Evolutionary conservation across 345 rosid species (phyloP).

Genomic region (Syzygium aqueum): DNA sequence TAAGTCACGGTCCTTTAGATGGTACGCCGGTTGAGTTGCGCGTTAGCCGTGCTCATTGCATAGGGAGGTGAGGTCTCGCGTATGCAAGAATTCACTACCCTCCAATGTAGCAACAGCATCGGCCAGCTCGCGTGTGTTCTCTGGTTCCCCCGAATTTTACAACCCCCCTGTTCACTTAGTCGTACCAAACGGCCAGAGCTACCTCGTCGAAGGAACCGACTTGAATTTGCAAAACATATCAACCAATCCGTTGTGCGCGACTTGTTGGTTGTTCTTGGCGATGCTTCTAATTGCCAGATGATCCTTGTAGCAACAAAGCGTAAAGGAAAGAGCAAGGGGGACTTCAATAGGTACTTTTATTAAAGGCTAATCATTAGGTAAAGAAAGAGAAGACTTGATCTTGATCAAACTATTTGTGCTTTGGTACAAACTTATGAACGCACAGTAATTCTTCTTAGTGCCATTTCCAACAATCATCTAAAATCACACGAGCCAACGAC

Average conservation of each 20-base stretch:
- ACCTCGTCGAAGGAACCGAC: neutral
- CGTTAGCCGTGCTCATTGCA: neutral
- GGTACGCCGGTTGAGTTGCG: neutral
- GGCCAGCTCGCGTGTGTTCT: neutral
- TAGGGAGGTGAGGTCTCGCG: neutral
- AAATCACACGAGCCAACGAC: neutral
- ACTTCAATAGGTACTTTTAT: neutral
- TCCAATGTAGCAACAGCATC: neutral
- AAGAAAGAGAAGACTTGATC: neutral
- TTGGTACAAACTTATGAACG: neutral
- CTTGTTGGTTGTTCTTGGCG: neutral
- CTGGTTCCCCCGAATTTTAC: neutral
- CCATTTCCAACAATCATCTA: neutral
- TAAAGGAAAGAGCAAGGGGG: neutral
- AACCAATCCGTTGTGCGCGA: neutral
- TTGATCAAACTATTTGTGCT: neutral
- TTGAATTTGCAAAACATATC: neutral
- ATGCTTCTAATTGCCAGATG: neutral
- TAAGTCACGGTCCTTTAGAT: neutral
- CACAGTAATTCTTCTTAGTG: neutral
- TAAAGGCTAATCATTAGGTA: neutral
- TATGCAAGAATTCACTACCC: neutral
- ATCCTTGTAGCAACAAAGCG: neutral
- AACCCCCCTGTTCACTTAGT: neutral
- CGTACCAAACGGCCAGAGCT: neutral